Conservation (phyloP, 2,329 filamentous ascomycete genomes). For the Lithohypha guttulata region DNA sequence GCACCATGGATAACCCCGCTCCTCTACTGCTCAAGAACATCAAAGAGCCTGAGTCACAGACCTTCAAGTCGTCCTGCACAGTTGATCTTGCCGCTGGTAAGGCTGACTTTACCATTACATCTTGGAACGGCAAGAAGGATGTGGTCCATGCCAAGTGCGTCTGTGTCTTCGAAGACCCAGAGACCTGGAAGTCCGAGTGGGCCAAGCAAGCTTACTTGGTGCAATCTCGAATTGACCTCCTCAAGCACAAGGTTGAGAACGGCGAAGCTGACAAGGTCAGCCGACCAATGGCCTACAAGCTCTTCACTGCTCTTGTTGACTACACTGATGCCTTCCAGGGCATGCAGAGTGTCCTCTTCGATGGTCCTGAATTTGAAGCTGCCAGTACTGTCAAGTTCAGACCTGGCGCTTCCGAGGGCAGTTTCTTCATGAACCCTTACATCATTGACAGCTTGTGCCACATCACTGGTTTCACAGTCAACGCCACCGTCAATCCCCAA, state of each 20-base stretch:
- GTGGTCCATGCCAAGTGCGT: conserved; percentile 24
- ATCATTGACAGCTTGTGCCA: conserved; percentile 31
- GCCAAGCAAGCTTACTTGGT: conserved; percentile 24
- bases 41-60: conserved; percentile 20
- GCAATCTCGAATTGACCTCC: conserved; percentile 24
- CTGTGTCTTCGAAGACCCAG: conserved; percentile 23
- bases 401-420: conserved; percentile 22
- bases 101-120: conserved; percentile 21
- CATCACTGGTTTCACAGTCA: conserved; percentile 28
- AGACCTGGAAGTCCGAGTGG: conserved; percentile 25
- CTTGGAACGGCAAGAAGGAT: conserved; percentile 21
- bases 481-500: conserved; percentile 43
- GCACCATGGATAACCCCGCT: conserved; percentile 22
- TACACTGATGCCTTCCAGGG: conserved; percentile 27
- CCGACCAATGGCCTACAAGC: conserved; percentile 28
- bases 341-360: conserved; percentile 29
- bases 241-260: conserved; percentile 24
- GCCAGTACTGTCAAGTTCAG: conserved; percentile 26
- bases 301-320: conserved; percentile 28
- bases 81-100: conserved; percentile 21
- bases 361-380: conserved; percentile 30
- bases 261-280: conserved; percentile 25
- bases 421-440: conserved; percentile 29
- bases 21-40: conserved; percentile 23
- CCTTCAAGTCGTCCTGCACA: conserved; percentile 17